Evolutionary conservation across 208 protist genomes (phyloP), one percentile per base, ranked within the genome.

Genomic region (Crithidia fasciculata): DNA sequence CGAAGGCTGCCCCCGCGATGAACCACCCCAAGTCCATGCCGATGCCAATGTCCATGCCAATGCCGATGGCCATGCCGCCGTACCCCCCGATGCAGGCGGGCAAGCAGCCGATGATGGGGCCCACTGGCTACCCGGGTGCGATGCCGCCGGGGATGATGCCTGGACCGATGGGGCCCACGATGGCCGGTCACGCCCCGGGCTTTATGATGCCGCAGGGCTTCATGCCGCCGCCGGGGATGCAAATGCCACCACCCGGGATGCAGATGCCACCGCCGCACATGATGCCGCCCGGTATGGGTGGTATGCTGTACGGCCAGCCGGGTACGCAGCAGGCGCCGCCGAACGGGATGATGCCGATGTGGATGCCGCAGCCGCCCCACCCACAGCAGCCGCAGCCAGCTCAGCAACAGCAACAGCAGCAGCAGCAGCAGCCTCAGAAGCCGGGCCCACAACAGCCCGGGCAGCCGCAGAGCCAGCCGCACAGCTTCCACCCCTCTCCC

Each of bases 151-250:
- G 18, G 28, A 54, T 65, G 69, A 52, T 74, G 68, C 5, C 58
- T 4, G 13, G 13, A 0, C 18, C 55, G 10, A 60, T 59, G 66
- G 15, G 58, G 28, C 28, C 28, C 28, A 28, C 28, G 28, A 28
- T 28, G 28, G 28, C 28, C 9, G 61, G 66, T 1, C 36, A 16
- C 0, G 9, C 19, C 5, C 56, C 45, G n/a, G 45, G 54, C 7
- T 62, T 40, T 56, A 78, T 86, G 78, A 69, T 72, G 69, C 58
- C 78, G 16, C 44, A 74, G 0, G 71, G 69, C 13, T 61, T 64
- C 53, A 71, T 85, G 71, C 69, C 75, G 49, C 69, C 82, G 10
- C 74, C 78, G 5, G 58, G 39, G 5, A 64, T 88, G 66, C 67
- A 80, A 69, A 59, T 78, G 54, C 62, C 79, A 8, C 55, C 67